phyloP scores from a whole-genome alignment of 1,284 basidiomycete species.

The Ustilago cynodontis region DNA sequence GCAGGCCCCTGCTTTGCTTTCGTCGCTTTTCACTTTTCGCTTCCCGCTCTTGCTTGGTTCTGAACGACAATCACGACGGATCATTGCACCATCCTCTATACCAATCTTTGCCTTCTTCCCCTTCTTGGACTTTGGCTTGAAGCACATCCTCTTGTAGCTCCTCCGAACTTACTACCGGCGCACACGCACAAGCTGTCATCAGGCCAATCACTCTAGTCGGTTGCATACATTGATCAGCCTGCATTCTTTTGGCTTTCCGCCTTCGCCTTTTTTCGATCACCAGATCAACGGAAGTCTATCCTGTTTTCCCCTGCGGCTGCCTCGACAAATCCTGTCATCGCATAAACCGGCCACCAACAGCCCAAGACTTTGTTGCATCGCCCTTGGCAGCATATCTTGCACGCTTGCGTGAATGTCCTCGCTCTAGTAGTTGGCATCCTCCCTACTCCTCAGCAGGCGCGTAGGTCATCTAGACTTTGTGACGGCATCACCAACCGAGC shows the following conservation, averaged over 20 bases:
- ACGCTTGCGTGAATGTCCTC: conserved; percentile 10
- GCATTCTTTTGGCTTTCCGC: neutral
- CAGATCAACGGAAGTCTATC: neutral
- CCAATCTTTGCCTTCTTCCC: neutral
- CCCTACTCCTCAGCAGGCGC: neutral
- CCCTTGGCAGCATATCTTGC: neutral
- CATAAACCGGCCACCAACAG: neutral
- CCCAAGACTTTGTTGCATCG: neutral
- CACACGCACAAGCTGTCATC: neutral
- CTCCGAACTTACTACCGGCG: neutral
- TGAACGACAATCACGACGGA: neutral
- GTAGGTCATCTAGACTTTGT: neutral
- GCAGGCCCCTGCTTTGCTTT: conserved; percentile 7
- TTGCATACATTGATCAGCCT: neutral
- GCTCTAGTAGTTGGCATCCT: neutral
- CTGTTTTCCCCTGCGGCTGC: no score
- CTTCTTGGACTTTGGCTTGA: neutral
- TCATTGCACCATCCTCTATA: conserved; percentile 1
- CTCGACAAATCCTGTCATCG: neutral
- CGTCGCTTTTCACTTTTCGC: neutral
- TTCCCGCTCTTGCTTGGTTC: conserved; percentile 1
- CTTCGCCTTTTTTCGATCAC: neutral
- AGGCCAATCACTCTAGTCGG: neutral
- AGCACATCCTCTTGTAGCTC: neutral
- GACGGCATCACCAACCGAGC: neutral